Conservation (phyloP, 2,329 filamentous ascomycete species). For the Ophiostoma ips region DNA sequence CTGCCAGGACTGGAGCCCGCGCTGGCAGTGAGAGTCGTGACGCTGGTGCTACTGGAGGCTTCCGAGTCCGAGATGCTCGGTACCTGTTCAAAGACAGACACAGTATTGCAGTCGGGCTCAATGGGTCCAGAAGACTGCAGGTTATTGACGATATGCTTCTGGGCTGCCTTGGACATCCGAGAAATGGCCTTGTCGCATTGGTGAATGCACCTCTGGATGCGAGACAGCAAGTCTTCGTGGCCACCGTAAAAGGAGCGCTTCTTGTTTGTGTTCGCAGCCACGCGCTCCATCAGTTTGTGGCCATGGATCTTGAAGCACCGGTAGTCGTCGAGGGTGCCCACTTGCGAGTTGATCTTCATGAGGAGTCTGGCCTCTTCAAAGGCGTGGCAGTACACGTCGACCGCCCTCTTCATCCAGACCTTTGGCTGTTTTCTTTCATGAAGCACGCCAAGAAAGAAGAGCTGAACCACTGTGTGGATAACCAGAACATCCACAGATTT, state of each 20-base stretch:
- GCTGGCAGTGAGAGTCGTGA: neutral
- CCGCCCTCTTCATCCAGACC: constrained; percentile 36
- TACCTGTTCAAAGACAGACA: constrained; percentile 37
- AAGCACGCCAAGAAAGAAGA: constrained; percentile 35
- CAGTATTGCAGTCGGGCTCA: constrained; percentile 5
- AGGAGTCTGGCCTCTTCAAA: constrained; percentile 32
- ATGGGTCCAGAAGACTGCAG: neutral
- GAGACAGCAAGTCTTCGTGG: too few relatives aligned
- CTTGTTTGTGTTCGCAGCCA: constrained; percentile 24
- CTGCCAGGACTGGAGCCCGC: neutral
- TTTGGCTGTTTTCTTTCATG: constrained; percentile 26
- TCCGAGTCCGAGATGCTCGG: constrained; percentile 35
- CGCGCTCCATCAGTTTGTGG: constrained; percentile 28
- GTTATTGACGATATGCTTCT: constrained; percentile 22
- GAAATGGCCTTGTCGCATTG: constrained; percentile 29
- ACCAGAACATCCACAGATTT: constrained; percentile 35
- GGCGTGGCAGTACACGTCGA: constrained; percentile 33
- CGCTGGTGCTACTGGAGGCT: constrained; percentile 19
- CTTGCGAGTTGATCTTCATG: constrained; percentile 25
- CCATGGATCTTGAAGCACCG: constrained; percentile 38
- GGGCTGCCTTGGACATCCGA: constrained; percentile 26
- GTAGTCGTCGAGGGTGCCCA: constrained; percentile 38
- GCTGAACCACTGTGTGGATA: constrained; percentile 38
- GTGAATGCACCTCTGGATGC: constrained; percentile 21
- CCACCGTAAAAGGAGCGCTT: too few relatives aligned